A percentile compares a stretch with the other conserved stretches of the same genome.
phyloP scores from a whole-genome alignment of 352 stramenopile species.

The Pythium utonaiense region DNA sequence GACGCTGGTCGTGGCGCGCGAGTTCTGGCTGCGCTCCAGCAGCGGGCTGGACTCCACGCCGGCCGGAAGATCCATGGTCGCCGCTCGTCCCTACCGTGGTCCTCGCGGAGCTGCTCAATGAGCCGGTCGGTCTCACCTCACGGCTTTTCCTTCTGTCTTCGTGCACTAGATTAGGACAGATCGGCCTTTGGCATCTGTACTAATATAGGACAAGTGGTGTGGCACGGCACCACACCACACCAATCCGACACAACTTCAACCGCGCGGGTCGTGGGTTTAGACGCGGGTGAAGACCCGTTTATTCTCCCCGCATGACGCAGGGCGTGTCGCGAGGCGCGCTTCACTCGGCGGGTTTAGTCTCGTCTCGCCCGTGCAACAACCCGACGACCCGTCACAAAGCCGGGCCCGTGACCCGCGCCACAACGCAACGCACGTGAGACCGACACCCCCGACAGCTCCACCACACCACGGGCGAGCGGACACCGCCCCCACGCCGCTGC shows the following conservation, averaged over 20 bases:
- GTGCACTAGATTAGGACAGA: not conserved
- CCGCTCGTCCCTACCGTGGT: too few species aligned
- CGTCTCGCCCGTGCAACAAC: not conserved
- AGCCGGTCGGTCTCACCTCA: too few species aligned
- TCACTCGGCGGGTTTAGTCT: not conserved
- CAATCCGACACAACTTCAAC: constrained; percentile 2
- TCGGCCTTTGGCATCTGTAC: not conserved
- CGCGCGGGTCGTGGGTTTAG: not conserved
- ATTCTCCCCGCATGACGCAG: constrained; percentile 4
- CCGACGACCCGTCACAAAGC: constrained; percentile 17
- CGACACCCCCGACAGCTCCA: not conserved
- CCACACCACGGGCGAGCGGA: too few species aligned
- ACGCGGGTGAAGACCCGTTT: not conserved
- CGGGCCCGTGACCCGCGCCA: constrained; percentile 12
- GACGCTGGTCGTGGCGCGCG: constrained; percentile 6
- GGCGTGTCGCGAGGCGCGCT: not conserved
- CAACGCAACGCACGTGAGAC: constrained; percentile 8
- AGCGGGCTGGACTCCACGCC: constrained; percentile 19
- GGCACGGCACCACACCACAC: not conserved
- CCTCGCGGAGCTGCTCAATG: not conserved
- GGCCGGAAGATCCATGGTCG: constrained; percentile 13
- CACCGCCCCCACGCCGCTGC: too few species aligned
- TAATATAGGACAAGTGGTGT: not conserved
- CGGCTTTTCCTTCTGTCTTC: not conserved
- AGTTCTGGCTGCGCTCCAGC: constrained; percentile 16